These are phyloP conservation scores for Kodamaea nitidulidarum DNA, from an alignment of 805 yeast genomes.

Conservation along the genomic window DNA sequence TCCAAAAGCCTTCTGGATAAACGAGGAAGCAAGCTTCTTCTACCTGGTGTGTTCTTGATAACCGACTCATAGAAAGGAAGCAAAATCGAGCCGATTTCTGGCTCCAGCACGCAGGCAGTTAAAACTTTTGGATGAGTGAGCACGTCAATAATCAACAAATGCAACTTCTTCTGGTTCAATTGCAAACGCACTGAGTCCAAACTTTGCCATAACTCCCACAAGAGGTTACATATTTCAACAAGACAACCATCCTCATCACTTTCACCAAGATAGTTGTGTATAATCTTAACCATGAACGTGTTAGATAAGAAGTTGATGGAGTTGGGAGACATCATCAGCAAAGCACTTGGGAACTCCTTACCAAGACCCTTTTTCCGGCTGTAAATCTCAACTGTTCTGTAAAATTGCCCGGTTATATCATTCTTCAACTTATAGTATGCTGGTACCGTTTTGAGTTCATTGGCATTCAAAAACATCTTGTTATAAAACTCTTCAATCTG, in stretches of 20 bases:
- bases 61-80: slow-evolving; percentile 39
- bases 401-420: slow-evolving; percentile 31
- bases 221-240: slow-evolving; percentile 25
- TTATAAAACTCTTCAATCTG: slow-evolving; percentile 11
- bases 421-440: slow-evolving; percentile 44
- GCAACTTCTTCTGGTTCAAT: slow-evolving; percentile 62
- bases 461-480: slow-evolving; percentile 19
- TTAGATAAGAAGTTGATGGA: slow-evolving; percentile 24
- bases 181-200: slow-evolving; percentile 57
- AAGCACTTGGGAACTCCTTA: slow-evolving; percentile 1
- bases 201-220: slow-evolving; percentile 53
- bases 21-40: slow-evolving; percentile 66
- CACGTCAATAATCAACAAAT: slow-evolving; percentile 50
- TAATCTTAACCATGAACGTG: slow-evolving; percentile 19
- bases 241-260: background rate
- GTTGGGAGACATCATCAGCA: slow-evolving; percentile 14
- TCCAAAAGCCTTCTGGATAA: slow-evolving; percentile 45
- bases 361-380: slow-evolving; percentile 1
- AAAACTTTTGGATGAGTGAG: slow-evolving; percentile 43
- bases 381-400: slow-evolving; percentile 10
- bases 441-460: slow-evolving; percentile 19
- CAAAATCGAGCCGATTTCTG: slow-evolving; percentile 26
- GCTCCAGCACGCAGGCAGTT: slow-evolving; percentile 25
- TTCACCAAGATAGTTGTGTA: slow-evolving; percentile 6
- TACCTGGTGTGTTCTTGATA: slow-evolving; percentile 47